Base-by-base conservation (phyloP, 2,329 filamentous ascomycete species). In the Trichophyton equinum region DNA sequence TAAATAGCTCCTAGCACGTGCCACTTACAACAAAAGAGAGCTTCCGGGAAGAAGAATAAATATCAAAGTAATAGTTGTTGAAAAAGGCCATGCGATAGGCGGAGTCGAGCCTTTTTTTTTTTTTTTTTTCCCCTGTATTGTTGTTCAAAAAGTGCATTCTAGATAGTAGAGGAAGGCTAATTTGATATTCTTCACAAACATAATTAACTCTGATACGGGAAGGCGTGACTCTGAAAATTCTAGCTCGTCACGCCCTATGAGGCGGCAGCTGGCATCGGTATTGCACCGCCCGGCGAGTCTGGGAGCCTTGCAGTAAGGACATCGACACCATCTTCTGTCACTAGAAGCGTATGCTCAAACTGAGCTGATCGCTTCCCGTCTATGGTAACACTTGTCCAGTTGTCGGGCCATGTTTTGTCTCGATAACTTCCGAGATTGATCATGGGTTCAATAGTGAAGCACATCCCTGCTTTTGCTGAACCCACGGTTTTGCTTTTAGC, bases 391-490 rank as follows among this genome's bases (percentile, higher is more conserved):
- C 91, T 96, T 0, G 94, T 99, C 94, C 94, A 99, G 78, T 97
- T 90, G 73, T 99, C 94, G 0, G 94, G 94, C 94, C 94, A 99
- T 0, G 91, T 97, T 73, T 94, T 87, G 71, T 99, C 94, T 64
- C 85, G 85, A 75, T 96, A 89, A 63, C 89, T 91, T 62, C 94
- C 94, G 60, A 96, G 75, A 46, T 90, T 91, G 72, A 99, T 91
- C 94, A 99, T 99, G 15, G 94, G 94, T 77, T 99, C 94, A 64
- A 99, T 99, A 0, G 94, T 99, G 70, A 99, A 99, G 65, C 91
- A 96, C 91, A 97, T 96, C 60, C 94, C 94, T 0, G 89, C 86
- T 78, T 96, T 96, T 63, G 91, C 94, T 68, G 88, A 85, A 57
- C 94, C 94, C 1, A 96, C 88, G 0, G 92, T 90, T 82, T 97